These are phyloP conservation scores for Mycena venus DNA, from an alignment of 768 basidiomycete genomes.

Conservation along the genomic window DNA sequence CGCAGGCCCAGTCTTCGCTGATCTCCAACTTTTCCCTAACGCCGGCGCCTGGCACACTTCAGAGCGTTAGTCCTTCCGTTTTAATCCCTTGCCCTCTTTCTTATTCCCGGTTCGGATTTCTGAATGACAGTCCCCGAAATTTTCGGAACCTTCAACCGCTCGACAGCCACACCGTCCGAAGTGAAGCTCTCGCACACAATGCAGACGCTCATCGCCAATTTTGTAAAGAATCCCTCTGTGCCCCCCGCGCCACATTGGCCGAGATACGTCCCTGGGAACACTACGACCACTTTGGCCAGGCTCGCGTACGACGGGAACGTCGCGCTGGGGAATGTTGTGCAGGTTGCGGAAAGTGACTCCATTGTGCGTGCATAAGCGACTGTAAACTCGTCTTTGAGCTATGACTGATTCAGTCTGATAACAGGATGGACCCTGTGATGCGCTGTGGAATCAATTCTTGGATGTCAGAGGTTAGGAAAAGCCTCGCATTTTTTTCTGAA, in stretches of 20 bases:
- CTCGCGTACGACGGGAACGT: constrained; percentile 38
- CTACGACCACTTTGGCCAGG: constrained; percentile 33
- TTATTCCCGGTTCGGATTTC: too few species aligned
- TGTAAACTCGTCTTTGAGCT: not conserved
- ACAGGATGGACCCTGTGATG: too few species aligned
- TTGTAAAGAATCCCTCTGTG: constrained; percentile 32
- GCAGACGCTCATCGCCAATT: constrained; percentile 35
- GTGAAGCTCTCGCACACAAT: constrained; percentile 37
- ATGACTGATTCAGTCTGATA: too few species aligned
- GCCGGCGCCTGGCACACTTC: constrained; percentile 38
- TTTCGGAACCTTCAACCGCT: constrained; percentile 42
- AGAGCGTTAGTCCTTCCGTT: constrained; percentile 23
- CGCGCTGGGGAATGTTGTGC: constrained; percentile 28
- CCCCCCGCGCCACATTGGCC: constrained; percentile 35
- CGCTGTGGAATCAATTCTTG: constrained; percentile 11
- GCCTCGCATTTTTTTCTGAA: too few species aligned
- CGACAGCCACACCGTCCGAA: constrained; percentile 38
- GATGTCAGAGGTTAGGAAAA: constrained; percentile 6
- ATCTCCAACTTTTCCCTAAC: constrained; percentile 35
- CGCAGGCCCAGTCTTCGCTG: not conserved
- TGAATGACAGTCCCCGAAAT: constrained; percentile 33
- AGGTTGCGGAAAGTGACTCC: constrained; percentile 23
- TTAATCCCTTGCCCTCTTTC: too few species aligned
- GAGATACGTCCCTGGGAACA: constrained; percentile 26
- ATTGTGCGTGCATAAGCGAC: not conserved